Base-by-base conservation (phyloP, 1,139 yeast species). In the Groenewaldozyma sp. region DNA sequence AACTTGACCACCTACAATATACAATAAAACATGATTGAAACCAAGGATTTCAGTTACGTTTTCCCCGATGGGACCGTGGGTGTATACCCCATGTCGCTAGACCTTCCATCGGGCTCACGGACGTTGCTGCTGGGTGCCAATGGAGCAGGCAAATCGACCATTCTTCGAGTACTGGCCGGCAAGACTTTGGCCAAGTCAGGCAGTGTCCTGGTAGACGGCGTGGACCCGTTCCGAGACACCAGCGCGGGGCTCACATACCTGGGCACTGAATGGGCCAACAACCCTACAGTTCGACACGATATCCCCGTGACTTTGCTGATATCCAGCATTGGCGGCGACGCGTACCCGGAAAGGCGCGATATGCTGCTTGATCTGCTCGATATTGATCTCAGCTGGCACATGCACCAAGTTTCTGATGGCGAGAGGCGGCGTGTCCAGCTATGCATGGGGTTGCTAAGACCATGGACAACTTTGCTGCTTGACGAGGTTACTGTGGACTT, bases 261-360 rank as follows among this genome's bases (percentile, higher is more conserved):
- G 36, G 98, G 98, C 3, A 91, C 97, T 0, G 98, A 91, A 58
- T 91, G 98, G 98, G 95, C 95, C 5, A 76, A 83, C 39, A 91
- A 87, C 62, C 84, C 88, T 17, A 78, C 87, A 36, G 93, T 88
- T 2, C 78, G 88, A 53, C 69, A 95, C 48, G 98, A 91, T 58
- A 83, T 91, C 43, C 86, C 94, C 0, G 96, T 91, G 5, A 71
- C 78, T 21, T 74, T 82, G 34, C 67, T 91, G 46, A 71, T 91
- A 34, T 72, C 81, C 16, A 80, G 94, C 17, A 76, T 91, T 45
- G 98, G 98, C 0, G 94, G 95, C 6, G 79, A 77, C 36, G 65
- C 65, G 11, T 84, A 64, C 54, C 70, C 76, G 0, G 91, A 81
- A 24, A 71, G 97, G 52, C 70, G 96, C 40, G 91, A 87, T 52